Evolutionary conservation across 345 rosid genomes (phyloP), one percentile per base, ranked within the genome.

Genomic region (Physaria fendleri): DNA sequence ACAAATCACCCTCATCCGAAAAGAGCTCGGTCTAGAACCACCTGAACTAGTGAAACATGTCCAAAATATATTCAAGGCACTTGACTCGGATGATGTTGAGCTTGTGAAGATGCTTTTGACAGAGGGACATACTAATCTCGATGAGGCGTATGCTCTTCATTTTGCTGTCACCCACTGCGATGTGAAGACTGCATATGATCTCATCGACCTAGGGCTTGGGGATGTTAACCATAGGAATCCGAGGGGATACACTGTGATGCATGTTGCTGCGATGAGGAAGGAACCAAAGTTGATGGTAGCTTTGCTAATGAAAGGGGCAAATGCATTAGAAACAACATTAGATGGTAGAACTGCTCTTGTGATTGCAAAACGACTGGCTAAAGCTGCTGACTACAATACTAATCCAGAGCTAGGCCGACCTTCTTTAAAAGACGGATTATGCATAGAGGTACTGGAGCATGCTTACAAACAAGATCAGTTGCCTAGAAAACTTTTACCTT

Each of bases 1-100:
- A 60, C 82, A 69, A 72, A 73, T 90, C 30, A 40, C 56, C 6
- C 62, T 78, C 33, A 59, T 64, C 25, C 90, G 87, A 10, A 21
- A 10, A 27, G 77, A 77, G 46, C 64, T 75, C 12, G 77, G 79
- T 59, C 47, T 74, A 32, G 66, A 63, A 20, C 65, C 51, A 38
- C 72, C 78, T 9, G 78, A 78, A 38, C 46, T 45, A 32, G 78
- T 82, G 10, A 87, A 82, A 64, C 87, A 83, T 37, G 77, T 78
- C 8, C 76, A 55, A 67, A 77, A 94, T 66, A 81, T 87, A 43
- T 78, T 78, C 61, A 73, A 89, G 45, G 97, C 95, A 2, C 71
- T 90, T 1, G 95, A 90, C 52, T 90, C 95, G 0, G 95, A 90
- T 32, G 97, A 90, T 42, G 87, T 90, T 6, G 94, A 90, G 49